Conservation (phyloP, 2,329 filamentous ascomycete genomes). For the Fusarium nanum region DNA sequence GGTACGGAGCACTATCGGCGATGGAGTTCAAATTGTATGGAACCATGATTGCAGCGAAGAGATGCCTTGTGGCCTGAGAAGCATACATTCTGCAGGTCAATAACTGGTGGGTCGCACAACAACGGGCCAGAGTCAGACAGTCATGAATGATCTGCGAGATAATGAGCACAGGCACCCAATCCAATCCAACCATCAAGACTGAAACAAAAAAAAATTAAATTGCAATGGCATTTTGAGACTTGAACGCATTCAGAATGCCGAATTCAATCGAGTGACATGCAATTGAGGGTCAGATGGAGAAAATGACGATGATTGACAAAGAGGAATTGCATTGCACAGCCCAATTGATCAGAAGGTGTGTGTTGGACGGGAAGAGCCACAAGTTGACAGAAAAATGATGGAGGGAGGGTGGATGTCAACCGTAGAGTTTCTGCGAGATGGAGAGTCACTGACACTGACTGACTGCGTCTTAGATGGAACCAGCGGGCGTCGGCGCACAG, state of each 20-base stretch:
- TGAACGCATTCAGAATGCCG: conserved; percentile 1
- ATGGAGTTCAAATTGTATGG: conserved; percentile 36
- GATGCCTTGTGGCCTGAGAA: conserved; percentile 4
- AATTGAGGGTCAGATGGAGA: conserved; percentile 11
- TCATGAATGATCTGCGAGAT: conserved; percentile 37
- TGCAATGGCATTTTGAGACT: conserved; percentile 4
- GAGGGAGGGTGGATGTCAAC: conserved; percentile 15
- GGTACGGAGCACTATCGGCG: conserved; percentile 36
- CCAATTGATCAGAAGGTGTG: neutral
- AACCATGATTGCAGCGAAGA: conserved; percentile 38
- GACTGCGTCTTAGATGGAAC: conserved; percentile 19
- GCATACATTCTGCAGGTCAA: conserved; percentile 30
- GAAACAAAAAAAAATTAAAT: neutral
- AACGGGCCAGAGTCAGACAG: conserved; percentile 7
- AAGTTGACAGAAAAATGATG: neutral
- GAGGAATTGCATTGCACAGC: neutral
- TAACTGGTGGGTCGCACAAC: conserved; percentile 31
- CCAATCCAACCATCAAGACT: neutral
- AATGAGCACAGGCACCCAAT: conserved; percentile 25
- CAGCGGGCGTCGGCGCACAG: conserved; percentile 35
- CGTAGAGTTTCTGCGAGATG: conserved; percentile 21
- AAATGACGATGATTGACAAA: conserved; percentile 15
- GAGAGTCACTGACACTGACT: conserved; percentile 14
- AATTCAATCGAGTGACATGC: conserved; percentile 8
- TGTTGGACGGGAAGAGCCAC: conserved; percentile 22